phyloP scores from a whole-genome alignment of 2,329 filamentous ascomycete genomes.

The Xylariales sp. region DNA sequence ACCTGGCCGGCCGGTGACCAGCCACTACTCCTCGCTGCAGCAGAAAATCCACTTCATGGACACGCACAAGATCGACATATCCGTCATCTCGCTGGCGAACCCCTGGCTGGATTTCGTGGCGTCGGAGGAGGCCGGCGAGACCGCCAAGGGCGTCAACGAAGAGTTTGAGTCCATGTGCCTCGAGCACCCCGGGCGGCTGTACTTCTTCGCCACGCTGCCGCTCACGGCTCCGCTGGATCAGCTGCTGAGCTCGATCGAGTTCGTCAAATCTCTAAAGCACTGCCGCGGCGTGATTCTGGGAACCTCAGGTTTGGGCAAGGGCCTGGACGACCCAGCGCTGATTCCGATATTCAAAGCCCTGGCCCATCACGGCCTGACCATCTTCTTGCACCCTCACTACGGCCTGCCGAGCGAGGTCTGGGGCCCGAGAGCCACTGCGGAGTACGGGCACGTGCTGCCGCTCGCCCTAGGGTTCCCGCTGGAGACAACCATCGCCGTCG shows the following conservation, averaged over 20 bases:
- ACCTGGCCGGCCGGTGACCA: constrained; percentile 76
- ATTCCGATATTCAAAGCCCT: constrained; percentile 70
- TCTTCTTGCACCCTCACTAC: constrained; percentile 92
- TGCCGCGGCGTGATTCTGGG: constrained; percentile 86
- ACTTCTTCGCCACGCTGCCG: constrained; percentile 79
- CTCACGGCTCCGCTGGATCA: constrained; percentile 61
- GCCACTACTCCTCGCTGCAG: constrained; percentile 75
- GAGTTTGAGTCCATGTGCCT: constrained; percentile 72
- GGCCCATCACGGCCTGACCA: constrained; percentile 56
- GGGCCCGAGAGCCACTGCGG: constrained; percentile 60
- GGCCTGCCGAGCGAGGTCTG: constrained; percentile 78
- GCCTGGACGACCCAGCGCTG: constrained; percentile 72
- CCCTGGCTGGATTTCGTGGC: constrained; percentile 87
- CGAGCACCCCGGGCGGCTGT: constrained; percentile 62
- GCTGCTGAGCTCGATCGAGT: constrained; percentile 61
- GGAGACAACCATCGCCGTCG: constrained; percentile 87
- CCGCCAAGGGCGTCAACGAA: constrained; percentile 68
- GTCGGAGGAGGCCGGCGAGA: constrained; percentile 53
- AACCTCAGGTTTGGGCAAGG: constrained; percentile 73
- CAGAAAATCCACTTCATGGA: constrained; percentile 88
- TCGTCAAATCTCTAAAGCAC: constrained; percentile 57
- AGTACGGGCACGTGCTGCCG: constrained; percentile 84
- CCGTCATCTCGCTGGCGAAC: constrained; percentile 85
- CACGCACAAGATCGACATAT: constrained; percentile 73
- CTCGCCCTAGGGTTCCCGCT: constrained; percentile 84